Evolutionary conservation across 306 rosid genomes (phyloP).

Genomic region (Prunus mongolica): DNA sequence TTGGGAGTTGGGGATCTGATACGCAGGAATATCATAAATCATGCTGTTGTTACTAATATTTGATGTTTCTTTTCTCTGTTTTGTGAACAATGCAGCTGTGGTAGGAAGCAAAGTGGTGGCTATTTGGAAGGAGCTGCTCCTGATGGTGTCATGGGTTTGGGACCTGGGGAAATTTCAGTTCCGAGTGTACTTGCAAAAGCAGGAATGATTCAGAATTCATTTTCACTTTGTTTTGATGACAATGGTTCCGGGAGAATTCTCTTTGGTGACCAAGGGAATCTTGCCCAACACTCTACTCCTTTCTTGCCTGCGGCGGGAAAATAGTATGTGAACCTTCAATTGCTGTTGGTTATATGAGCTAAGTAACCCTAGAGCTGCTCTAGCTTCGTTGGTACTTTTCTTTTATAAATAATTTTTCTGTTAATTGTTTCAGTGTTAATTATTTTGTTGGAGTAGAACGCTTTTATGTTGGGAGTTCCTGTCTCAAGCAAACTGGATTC

Average conservation of each 20-base stretch:
- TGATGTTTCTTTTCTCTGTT: neutral
- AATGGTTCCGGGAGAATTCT: constrained; percentile 58
- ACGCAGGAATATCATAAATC: neutral
- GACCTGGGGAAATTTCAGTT: constrained; percentile 58
- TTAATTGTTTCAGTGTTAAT: constrained; percentile 27
- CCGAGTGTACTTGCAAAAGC: constrained; percentile 62
- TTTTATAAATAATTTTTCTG: neutral
- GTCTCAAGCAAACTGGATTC: constrained; percentile 40
- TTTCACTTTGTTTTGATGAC: constrained; percentile 53
- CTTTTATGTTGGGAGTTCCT: constrained; percentile 48
- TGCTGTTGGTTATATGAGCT: neutral
- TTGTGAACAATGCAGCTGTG: constrained; percentile 47
- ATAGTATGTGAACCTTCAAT: constrained; percentile 33
- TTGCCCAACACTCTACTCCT: constrained; percentile 45
- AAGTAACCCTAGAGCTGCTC: neutral
- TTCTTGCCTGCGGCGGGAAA: constrained; percentile 39
- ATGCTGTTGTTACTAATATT: neutral
- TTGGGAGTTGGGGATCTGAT: neutral
- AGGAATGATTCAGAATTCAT: constrained; percentile 48
- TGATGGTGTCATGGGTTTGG: constrained; percentile 69
- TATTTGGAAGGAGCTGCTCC: constrained; percentile 66
- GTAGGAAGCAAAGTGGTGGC: constrained; percentile 53
- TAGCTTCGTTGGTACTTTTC: neutral
- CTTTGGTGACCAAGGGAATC: constrained; percentile 57
- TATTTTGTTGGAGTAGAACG: constrained; percentile 53